These are phyloP conservation scores for Phalaenopsis aphrodite DNA, from an alignment of 106 monocot genomes.

Conservation along the genomic window DNA sequence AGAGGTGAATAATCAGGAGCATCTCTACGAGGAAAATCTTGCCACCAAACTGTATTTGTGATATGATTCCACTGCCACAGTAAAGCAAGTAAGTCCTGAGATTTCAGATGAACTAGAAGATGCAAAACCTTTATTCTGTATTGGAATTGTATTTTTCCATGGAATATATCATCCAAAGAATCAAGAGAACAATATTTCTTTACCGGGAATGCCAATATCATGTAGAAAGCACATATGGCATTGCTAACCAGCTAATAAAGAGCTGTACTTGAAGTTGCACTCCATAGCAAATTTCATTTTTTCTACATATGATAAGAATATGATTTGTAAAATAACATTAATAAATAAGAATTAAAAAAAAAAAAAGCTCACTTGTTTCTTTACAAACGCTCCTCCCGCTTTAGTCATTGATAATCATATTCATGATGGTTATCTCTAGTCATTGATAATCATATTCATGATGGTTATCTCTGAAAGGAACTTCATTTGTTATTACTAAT, in stretches of 20 bases:
- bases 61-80: constrained; percentile 70
- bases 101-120: not conserved
- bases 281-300: too few relatives aligned
- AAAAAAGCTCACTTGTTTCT: too few relatives aligned
- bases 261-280: too few relatives aligned
- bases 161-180: not conserved
- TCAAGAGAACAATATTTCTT: not conserved
- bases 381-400: too few relatives aligned
- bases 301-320: too few relatives aligned
- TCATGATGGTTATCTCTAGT: too few relatives aligned
- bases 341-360: too few relatives aligned
- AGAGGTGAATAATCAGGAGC: constrained; percentile 42
- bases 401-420: too few relatives aligned
- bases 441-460: too few relatives aligned
- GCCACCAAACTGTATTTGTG: constrained; percentile 87
- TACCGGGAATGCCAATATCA: not conserved
- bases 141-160: not conserved
- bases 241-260: not conserved
- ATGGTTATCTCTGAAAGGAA: too few relatives aligned
- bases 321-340: too few relatives aligned
- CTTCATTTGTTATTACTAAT: too few relatives aligned
- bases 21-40: constrained; percentile 72
- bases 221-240: not conserved
- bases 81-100: not conserved
- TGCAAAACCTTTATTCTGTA: not conserved